Percentiles rank a stretch among this genome's conserved stretches.
Evolutionary conservation across 148 eudicot genomes (phyloP).

Genomic region (Tetragonia tetragonoides): DNA sequence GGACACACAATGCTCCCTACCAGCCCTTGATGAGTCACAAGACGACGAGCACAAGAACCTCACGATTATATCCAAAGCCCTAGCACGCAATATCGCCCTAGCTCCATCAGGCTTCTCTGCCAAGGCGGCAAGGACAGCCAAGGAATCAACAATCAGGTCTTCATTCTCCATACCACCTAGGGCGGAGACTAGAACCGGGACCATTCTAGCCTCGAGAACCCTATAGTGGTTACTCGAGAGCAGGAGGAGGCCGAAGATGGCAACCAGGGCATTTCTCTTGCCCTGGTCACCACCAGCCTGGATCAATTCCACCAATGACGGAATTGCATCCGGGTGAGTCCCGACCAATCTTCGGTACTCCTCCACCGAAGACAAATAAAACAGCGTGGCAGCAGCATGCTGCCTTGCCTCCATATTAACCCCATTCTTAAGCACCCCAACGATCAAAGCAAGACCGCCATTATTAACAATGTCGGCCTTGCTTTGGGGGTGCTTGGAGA

Average conservation of each 20-base stretch:
- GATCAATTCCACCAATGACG: conserved; percentile 54
- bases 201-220: conserved; percentile 55
- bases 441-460: conserved; percentile 48
- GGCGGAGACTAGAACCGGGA: conserved; percentile 46
- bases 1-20: conserved; percentile 63
- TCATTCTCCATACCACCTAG: conserved; percentile 45
- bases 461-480: conserved; percentile 50
- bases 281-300: conserved; percentile 47
- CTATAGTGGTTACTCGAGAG: conserved; percentile 52
- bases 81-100: conserved; percentile 41
- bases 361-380: conserved; percentile 73
- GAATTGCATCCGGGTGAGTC: conserved; percentile 47
- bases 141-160: conserved; percentile 53
- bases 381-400: conserved; percentile 70
- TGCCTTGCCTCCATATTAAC: conserved; percentile 58
- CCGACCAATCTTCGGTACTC: conserved; percentile 60
- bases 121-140: conserved; percentile 58
- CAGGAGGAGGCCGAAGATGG: conserved; percentile 59
- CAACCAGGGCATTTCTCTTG: conserved; percentile 65
- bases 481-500: conserved; percentile 55
- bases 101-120: conserved; percentile 70
- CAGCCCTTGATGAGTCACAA: conserved; percentile 33
- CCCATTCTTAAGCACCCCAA: conserved; percentile 51
- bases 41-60: conserved; percentile 42
- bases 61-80: conserved; percentile 33